A percentile compares a stretch with the other conserved stretches of the same genome.
These are phyloP conservation scores for Lycium ferocissimum DNA, from an alignment of 257 asterid species.

Conservation along the genomic window DNA sequence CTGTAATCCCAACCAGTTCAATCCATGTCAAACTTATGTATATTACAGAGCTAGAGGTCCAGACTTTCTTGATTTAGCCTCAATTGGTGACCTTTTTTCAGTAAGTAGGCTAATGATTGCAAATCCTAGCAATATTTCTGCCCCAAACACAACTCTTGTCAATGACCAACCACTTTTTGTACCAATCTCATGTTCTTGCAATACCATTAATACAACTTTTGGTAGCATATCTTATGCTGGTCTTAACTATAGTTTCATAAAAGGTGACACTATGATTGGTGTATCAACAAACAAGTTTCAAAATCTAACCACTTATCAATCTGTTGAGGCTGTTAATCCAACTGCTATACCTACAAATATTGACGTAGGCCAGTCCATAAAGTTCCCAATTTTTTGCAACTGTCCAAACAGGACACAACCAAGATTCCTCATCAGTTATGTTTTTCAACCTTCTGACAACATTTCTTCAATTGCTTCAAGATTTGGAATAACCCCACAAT, in stretches of 20 bases:
- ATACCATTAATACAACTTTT: constrained; percentile 53
- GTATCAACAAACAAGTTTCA: constrained; percentile 50
- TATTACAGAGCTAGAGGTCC: constrained; percentile 74
- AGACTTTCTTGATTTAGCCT: constrained; percentile 65
- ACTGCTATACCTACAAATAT: constrained; percentile 48
- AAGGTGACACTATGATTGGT: constrained; percentile 56
- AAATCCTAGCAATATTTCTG: constrained; percentile 68
- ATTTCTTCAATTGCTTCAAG: constrained; percentile 54
- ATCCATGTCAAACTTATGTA: constrained; percentile 74
- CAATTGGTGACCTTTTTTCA: constrained; percentile 82
- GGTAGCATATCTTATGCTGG: constrained; percentile 65
- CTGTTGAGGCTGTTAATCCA: constrained; percentile 78
- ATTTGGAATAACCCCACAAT: constrained; percentile 52
- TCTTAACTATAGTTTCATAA: constrained; percentile 49
- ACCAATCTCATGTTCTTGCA: constrained; percentile 81
- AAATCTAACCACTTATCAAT: constrained; percentile 76
- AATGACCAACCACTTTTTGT: constrained; percentile 63
- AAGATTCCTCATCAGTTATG: constrained; percentile 67
- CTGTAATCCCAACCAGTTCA: constrained; percentile 58
- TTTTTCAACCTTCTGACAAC: constrained; percentile 67
- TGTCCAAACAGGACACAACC: constrained; percentile 60
- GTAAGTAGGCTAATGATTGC: constrained; percentile 76
- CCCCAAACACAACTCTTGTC: constrained; percentile 50
- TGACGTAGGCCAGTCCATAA: constrained; percentile 39
- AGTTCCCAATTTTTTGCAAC: constrained; percentile 81